phyloP scores from a whole-genome alignment of 2,329 filamentous ascomycete species.

The Rhynchosporium secalis region DNA sequence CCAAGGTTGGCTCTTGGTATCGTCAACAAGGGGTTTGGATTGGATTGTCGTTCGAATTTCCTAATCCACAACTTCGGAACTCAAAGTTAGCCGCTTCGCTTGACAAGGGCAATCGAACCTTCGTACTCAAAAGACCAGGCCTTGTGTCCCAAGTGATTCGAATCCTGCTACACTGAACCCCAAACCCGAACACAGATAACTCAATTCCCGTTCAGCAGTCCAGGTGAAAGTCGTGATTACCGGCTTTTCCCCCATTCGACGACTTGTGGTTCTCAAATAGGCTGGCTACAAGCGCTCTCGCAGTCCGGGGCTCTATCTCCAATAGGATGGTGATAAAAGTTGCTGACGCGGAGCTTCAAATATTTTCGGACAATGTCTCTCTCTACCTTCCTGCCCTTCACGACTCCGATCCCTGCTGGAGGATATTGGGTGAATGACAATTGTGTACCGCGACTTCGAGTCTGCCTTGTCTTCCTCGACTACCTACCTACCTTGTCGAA shows the following conservation, averaged over 20 bases:
- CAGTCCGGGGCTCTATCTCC: constrained; percentile 6
- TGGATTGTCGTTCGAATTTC: not conserved
- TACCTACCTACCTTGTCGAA: too few species aligned
- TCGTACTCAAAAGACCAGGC: not conserved
- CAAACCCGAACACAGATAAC: not conserved
- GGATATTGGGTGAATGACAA: not conserved
- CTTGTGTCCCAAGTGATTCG: not conserved
- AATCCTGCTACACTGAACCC: not conserved
- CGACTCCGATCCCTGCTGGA: not conserved
- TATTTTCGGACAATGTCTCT: not conserved
- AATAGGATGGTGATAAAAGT: not conserved
- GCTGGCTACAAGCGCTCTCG: not conserved
- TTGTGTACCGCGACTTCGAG: not conserved
- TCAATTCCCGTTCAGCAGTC: not conserved
- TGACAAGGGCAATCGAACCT: not conserved
- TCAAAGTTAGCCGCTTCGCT: not conserved
- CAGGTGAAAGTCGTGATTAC: not conserved
- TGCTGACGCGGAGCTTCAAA: not conserved
- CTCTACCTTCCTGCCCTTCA: not conserved
- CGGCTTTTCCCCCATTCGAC: not conserved
- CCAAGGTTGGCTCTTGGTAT: not conserved
- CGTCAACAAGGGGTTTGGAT: not conserved
- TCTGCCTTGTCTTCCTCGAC: not conserved
- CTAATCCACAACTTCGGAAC: not conserved
- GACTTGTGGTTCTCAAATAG: constrained; percentile 6